phyloP scores from a whole-genome alignment of 495 filamentous ascomycete species.

The Pyrenopolyporus hunteri region DNA sequence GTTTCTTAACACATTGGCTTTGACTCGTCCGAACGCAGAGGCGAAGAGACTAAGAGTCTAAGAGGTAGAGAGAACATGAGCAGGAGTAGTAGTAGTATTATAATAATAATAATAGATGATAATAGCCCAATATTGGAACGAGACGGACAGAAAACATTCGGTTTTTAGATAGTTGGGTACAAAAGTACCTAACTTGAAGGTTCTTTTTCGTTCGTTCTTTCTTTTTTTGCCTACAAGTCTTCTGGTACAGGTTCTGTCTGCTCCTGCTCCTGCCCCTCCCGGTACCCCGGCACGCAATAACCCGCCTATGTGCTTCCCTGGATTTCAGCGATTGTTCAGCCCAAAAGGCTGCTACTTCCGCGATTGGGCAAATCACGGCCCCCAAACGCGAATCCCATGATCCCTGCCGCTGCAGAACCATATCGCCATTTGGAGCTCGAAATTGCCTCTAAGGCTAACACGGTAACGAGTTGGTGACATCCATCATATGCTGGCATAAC shows the following conservation, averaged over 20 bases:
- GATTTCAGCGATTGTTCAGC: constrained; percentile 32
- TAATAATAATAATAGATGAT: no score
- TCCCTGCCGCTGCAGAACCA: constrained; percentile 34
- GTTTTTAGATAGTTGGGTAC: constrained; percentile 23
- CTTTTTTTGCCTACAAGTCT: constrained; percentile 4
- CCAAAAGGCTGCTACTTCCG: constrained; percentile 37
- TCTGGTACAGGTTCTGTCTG: no score
- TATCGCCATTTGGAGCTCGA: constrained; percentile 30
- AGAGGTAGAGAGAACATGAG: neutral
- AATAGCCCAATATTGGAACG: constrained; percentile 1
- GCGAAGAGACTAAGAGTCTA: neutral
- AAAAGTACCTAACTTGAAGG: constrained; percentile 15
- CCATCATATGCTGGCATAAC: constrained; percentile 7
- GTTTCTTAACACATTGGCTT: constrained; percentile 12
- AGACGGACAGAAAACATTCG: constrained; percentile 5
- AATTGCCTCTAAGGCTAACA: constrained; percentile 3
- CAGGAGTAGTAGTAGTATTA: no score
- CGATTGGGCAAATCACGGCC: constrained; percentile 38
- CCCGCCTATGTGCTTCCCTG: constrained; percentile 11
- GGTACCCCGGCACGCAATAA: constrained; percentile 1
- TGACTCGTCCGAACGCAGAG: no score
- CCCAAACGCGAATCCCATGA: constrained; percentile 20
- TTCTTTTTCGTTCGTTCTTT: constrained; percentile 2
- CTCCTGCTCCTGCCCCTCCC: constrained; percentile 12
- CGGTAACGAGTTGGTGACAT: constrained; percentile 23